Conservation (phyloP, 179 eudicot genomes). For the Camellia oleifera region DNA sequence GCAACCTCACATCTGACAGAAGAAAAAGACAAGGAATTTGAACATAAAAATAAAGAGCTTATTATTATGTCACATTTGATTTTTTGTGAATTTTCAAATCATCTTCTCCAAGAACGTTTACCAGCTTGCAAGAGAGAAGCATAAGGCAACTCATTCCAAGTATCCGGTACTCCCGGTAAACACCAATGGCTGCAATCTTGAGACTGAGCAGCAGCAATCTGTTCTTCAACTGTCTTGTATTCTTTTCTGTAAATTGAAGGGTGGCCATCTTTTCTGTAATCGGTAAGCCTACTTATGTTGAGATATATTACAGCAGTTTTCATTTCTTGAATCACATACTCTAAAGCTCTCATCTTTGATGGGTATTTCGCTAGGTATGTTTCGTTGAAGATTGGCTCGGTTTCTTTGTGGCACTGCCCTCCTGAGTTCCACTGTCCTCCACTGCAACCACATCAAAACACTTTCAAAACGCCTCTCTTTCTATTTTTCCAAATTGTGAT, state of each 20-base stretch:
- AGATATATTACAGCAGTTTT: conserved; percentile 74
- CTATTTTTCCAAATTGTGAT: too few relatives aligned
- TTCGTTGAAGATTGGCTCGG: conserved; percentile 64
- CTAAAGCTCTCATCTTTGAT: conserved; percentile 54
- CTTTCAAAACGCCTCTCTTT: background rate
- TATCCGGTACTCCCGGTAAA: conserved; percentile 92
- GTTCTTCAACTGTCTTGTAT: conserved; percentile 39
- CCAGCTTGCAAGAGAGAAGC: conserved; percentile 46
- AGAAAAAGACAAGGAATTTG: background rate
- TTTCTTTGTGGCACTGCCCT: conserved; percentile 86
- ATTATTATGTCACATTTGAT: background rate
- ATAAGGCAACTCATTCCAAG: conserved; percentile 85
- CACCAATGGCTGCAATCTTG: conserved; percentile 99
- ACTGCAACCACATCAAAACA: conserved; percentile 35
- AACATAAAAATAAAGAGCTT: background rate
- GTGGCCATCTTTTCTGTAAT: conserved; percentile 83
- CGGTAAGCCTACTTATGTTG: conserved; percentile 77
- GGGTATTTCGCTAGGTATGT: conserved; percentile 54
- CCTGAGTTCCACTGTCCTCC: conserved; percentile 97
- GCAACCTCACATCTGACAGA: background rate
- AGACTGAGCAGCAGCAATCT: conserved; percentile 40
- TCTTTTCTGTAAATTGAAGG: conserved; percentile 76
- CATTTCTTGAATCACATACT: conserved; percentile 44
- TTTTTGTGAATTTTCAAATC: background rate
- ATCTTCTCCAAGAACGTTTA: conserved; percentile 28